Conservation (phyloP, 1,139 yeast species). For the Candida sp. region DNA sequence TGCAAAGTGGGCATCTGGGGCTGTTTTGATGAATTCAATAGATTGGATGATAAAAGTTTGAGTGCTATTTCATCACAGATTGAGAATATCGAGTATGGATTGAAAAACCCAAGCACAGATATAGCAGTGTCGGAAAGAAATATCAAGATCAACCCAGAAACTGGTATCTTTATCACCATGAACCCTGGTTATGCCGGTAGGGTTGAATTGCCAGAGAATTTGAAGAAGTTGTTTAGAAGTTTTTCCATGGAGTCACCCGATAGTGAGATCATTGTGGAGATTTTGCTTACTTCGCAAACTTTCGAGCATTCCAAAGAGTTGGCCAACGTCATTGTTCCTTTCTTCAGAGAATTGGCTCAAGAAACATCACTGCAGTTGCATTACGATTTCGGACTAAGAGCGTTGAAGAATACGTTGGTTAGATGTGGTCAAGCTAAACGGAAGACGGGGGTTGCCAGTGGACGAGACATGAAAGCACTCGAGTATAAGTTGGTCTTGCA, state of each 20-base stretch:
- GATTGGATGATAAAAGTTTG: conserved; percentile 71
- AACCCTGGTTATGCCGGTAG: conserved; percentile 93
- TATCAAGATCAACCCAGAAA: conserved; percentile 47
- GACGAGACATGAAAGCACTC: conserved; percentile 8
- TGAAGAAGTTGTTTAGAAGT: conserved; percentile 77
- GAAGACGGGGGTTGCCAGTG: not conserved
- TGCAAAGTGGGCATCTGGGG: conserved; percentile 94
- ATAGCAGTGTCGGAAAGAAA: conserved; percentile 56
- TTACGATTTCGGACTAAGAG: conserved; percentile 90
- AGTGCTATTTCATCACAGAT: conserved; percentile 90
- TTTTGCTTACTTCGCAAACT: conserved; percentile 75
- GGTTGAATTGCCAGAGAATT: conserved; percentile 81
- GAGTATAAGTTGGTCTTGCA: conserved; percentile 51
- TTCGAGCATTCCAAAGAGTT: conserved; percentile 53
- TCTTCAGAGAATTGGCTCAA: conserved; percentile 49
- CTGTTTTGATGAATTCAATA: conserved; percentile 94
- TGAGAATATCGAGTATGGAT: conserved; percentile 68
- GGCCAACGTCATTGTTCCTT: conserved; percentile 56
- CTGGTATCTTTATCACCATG: conserved; percentile 90
- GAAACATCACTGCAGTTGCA: conserved; percentile 62
- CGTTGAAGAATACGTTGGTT: conserved; percentile 68
- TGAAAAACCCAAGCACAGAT: conserved; percentile 23
- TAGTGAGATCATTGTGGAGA: conserved; percentile 68
- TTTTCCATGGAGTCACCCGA: conserved; percentile 83
- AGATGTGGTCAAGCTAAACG: conserved; percentile 60